phyloP scores from a whole-genome alignment of 2,329 filamentous ascomycete genomes.

The Ophiostoma angusticollis region DNA sequence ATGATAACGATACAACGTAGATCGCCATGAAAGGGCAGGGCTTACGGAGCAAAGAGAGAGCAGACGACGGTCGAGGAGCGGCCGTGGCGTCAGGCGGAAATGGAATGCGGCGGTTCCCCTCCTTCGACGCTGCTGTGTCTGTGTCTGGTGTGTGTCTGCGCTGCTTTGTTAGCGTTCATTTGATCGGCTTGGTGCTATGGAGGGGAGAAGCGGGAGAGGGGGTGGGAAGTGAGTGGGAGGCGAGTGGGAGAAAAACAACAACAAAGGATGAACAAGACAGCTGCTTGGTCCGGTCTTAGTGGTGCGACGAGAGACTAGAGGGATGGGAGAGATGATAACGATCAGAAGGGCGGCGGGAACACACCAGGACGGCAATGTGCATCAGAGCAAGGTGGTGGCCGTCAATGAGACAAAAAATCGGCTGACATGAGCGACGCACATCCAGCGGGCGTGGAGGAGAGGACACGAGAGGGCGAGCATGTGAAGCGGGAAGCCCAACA shows the following conservation, averaged over 20 bases:
- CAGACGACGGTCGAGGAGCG: not conserved
- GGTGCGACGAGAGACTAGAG: too few relatives aligned
- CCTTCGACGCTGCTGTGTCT: too few relatives aligned
- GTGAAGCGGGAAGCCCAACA: too few relatives aligned
- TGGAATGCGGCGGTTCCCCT: too few relatives aligned
- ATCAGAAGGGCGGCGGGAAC: not conserved
- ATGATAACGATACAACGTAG: not conserved
- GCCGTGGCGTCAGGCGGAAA: slow-evolving; percentile 5
- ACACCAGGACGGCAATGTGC: not conserved
- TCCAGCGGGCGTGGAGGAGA: too few relatives aligned
- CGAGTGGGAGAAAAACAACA: not conserved
- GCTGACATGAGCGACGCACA: too few relatives aligned
- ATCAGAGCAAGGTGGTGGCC: too few relatives aligned
- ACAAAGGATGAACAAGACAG: not conserved
- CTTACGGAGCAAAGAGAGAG: not conserved
- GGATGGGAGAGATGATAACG: not conserved
- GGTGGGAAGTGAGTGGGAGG: not conserved
- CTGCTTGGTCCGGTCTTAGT: too few relatives aligned
- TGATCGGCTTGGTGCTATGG: slow-evolving; percentile 1
- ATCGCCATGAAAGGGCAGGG: slow-evolving; percentile 9
- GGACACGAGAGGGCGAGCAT: too few relatives aligned
- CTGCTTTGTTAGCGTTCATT: slow-evolving; percentile 8
- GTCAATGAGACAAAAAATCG: too few relatives aligned
- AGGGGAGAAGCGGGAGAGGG: not conserved
- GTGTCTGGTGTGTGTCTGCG: slow-evolving; percentile 1